phyloP scores from a whole-genome alignment of 208 protist species.

The Trypanosoma cruzi region DNA sequence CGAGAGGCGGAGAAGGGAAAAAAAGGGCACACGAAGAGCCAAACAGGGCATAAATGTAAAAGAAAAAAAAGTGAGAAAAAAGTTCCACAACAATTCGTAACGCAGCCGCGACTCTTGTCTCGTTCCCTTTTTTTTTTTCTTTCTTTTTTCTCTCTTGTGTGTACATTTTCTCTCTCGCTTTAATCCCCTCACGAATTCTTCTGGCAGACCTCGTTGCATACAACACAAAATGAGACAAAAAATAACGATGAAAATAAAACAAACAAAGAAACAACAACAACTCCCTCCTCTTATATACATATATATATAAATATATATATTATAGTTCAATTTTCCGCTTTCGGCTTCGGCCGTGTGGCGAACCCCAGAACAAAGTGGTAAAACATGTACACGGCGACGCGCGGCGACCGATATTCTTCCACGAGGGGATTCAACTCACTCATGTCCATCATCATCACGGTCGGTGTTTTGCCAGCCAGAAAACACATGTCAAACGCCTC shows the following conservation, averaged over 20 bases:
- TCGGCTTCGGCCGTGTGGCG: constrained; percentile 27
- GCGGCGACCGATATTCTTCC: constrained; percentile 55
- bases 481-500: constrained; percentile 67
- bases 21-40: too few species aligned
- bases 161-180: too few species aligned
- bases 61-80: background rate
- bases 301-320: too few species aligned
- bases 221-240: background rate
- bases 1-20: too few species aligned
- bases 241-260: background rate
- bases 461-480: constrained; percentile 37
- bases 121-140: too few species aligned
- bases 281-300: too few species aligned
- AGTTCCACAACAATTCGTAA: too few species aligned
- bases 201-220: too few species aligned
- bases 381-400: constrained; percentile 60
- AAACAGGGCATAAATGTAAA: background rate
- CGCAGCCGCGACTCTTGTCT: too few species aligned
- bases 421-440: constrained; percentile 68
- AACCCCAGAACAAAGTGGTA: constrained; percentile 64
- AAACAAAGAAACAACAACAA: background rate
- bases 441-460: constrained; percentile 61
- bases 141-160: too few species aligned
- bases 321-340: too few species aligned
- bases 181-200: too few species aligned